Percentiles rank a stretch among this genome's conserved stretches.
phyloP scores from a whole-genome alignment of 768 basidiomycete species.

The Calocybe indica region DNA sequence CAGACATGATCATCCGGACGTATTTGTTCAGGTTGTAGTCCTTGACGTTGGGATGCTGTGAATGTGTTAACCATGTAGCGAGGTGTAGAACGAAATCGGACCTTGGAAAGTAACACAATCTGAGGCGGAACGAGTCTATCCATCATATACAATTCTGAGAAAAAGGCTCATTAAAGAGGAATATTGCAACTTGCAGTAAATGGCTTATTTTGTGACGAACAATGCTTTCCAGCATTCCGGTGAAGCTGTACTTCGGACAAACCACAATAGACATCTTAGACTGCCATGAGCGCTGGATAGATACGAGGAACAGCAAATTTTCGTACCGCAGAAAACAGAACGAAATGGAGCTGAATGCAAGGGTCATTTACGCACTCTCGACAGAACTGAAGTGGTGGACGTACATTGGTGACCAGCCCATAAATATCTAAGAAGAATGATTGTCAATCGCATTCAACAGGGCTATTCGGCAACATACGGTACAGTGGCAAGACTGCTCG shows the following conservation, averaged over 20 bases:
- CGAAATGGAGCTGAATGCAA: conserved; percentile 42
- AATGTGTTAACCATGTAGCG: too few species aligned
- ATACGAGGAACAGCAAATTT: neutral
- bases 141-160: neutral
- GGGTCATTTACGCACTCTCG: neutral
- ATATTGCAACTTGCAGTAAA: conserved; percentile 29
- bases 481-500: conserved; percentile 51
- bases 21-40: conserved; percentile 38
- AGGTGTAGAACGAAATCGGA: conserved; percentile 8
- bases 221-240: conserved; percentile 55
- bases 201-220: conserved; percentile 50
- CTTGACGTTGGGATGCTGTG: conserved; percentile 45
- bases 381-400: conserved; percentile 10
- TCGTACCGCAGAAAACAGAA: conserved; percentile 50
- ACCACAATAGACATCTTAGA: conserved; percentile 45
- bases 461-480: conserved; percentile 34
- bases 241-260: conserved; percentile 57
- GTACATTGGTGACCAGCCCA: conserved; percentile 54
- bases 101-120: conserved; percentile 53
- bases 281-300: neutral
- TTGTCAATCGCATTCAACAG: neutral
- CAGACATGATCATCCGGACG: conserved; percentile 44
- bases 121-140: conserved; percentile 52
- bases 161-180: neutral
- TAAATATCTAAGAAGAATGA: conserved; percentile 46